Conservation (phyloP, 768 basidiomycete genomes). For the Trametes sanguinea region DNA sequence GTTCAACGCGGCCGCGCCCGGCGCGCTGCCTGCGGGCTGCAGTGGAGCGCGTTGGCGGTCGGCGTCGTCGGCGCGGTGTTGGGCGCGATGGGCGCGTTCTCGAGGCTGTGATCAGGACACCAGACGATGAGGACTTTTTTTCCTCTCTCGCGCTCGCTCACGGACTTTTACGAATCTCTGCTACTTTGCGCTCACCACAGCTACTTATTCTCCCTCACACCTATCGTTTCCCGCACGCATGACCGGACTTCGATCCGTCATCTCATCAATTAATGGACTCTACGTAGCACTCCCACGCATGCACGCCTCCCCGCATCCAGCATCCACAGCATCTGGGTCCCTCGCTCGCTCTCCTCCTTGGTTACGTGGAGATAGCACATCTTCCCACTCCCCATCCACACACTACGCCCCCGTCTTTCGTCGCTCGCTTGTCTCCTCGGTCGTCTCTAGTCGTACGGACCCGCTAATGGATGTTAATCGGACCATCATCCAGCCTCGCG, state of each 20-base stretch:
- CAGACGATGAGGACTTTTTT: background rate
- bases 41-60: slow-evolving; percentile 37
- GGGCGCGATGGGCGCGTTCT: slow-evolving; percentile 32
- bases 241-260: no score
- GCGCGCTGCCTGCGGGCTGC: slow-evolving; percentile 31
- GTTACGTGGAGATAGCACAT: background rate
- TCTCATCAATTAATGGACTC: no score
- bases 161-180: no score
- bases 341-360: background rate
- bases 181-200: no score
- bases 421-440: slow-evolving; percentile 7
- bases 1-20: slow-evolving; percentile 44
- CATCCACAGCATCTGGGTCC: no score
- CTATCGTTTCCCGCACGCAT: no score
- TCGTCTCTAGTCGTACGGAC: slow-evolving; percentile 9
- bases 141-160: no score
- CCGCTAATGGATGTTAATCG: slow-evolving; percentile 8
- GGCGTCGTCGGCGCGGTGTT: slow-evolving; percentile 41
- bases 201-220: no score
- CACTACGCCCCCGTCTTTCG: background rate
- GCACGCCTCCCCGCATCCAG: no score
- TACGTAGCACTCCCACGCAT: no score
- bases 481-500: background rate
- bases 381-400: background rate
- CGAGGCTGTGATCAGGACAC: slow-evolving; percentile 13